phyloP scores from a whole-genome alignment of 2,329 filamentous ascomycete genomes.

The Ascochyta koolunga region DNA sequence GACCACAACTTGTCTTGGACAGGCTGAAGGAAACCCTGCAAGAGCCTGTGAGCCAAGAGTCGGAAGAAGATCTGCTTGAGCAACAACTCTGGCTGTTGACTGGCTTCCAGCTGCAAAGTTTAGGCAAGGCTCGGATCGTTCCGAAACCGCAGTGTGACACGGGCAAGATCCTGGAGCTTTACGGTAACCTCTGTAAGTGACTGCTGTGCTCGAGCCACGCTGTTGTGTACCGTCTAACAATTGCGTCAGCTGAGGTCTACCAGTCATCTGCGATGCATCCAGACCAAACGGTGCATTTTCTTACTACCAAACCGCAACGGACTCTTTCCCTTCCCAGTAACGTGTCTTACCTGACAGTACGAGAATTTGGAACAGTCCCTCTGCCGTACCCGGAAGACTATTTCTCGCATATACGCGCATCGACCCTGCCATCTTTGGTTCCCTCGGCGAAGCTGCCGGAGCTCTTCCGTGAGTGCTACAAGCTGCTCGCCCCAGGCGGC shows the following conservation, averaged over 20 bases:
- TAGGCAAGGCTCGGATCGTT: conserved; percentile 28
- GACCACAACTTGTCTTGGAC: conserved; percentile 59
- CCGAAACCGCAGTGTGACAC: conserved; percentile 38
- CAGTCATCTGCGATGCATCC: conserved; percentile 53
- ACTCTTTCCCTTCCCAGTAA: conserved; percentile 44
- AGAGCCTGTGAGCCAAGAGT: conserved; percentile 48
- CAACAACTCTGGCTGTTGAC: conserved; percentile 69
- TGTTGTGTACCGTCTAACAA: conserved; percentile 38
- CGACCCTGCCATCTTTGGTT: conserved; percentile 63
- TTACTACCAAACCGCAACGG: conserved; percentile 41
- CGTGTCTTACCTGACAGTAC: conserved; percentile 36
- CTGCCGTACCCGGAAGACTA: conserved; percentile 54
- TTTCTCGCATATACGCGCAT: conserved; percentile 48
- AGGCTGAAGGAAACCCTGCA: conserved; percentile 59
- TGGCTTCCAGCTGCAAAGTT: conserved; percentile 53
- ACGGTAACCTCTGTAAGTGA: conserved; percentile 49
- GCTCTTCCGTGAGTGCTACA: conserved; percentile 63
- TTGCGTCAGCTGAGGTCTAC: conserved; percentile 49
- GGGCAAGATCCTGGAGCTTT: conserved; percentile 47
- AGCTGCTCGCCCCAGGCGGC: conserved; percentile 62
- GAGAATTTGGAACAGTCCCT: conserved; percentile 51
- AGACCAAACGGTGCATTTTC: conserved; percentile 44
- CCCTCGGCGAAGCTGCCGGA: conserved; percentile 62
- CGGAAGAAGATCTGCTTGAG: conserved; percentile 58
- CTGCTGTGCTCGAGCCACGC: conserved; percentile 19